These are phyloP conservation scores for Aspergillus carlsbadensis DNA, from an alignment of 495 filamentous ascomycete species.

Conservation along the genomic window DNA sequence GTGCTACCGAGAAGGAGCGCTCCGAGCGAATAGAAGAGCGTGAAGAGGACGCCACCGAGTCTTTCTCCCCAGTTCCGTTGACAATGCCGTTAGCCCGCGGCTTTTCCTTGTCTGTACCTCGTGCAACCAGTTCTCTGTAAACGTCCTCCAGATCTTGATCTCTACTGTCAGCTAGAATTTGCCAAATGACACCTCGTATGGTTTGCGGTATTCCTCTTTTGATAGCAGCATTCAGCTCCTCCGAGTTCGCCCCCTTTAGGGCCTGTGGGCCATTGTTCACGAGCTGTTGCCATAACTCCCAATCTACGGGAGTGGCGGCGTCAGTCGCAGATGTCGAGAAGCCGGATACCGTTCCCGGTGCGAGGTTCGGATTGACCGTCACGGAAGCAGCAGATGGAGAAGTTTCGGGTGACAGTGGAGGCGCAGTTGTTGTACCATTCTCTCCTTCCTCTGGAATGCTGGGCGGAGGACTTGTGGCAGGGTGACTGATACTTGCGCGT, in stretches of 20 bases:
- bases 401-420: conserved; percentile 45
- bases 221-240: conserved; percentile 86
- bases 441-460: conserved; percentile 57
- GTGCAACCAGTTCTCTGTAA: conserved; percentile 76
- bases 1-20: conserved; percentile 63
- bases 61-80: conserved; percentile 55
- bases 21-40: conserved; percentile 83
- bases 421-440: conserved; percentile 33
- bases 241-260: conserved; percentile 77
- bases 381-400: conserved; percentile 49
- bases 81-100: conserved; percentile 44
- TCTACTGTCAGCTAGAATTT: conserved; percentile 91
- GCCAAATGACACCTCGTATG: conserved; percentile 96
- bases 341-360: conserved; percentile 81
- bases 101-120: conserved; percentile 79
- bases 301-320: conserved; percentile 72
- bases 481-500: conserved; percentile 46
- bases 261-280: conserved; percentile 90
- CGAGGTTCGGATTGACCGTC: conserved; percentile 58
- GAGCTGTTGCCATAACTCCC: conserved; percentile 96
- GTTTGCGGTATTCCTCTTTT: conserved; percentile 91
- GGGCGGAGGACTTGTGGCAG: conserved; percentile 52
- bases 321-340: conserved; percentile 67
- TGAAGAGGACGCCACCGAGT: conserved; percentile 61
- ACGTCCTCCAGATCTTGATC: conserved; percentile 85